These are phyloP conservation scores for Balakata baccata DNA, from an alignment of 345 rosid genomes.

Conservation along the genomic window DNA sequence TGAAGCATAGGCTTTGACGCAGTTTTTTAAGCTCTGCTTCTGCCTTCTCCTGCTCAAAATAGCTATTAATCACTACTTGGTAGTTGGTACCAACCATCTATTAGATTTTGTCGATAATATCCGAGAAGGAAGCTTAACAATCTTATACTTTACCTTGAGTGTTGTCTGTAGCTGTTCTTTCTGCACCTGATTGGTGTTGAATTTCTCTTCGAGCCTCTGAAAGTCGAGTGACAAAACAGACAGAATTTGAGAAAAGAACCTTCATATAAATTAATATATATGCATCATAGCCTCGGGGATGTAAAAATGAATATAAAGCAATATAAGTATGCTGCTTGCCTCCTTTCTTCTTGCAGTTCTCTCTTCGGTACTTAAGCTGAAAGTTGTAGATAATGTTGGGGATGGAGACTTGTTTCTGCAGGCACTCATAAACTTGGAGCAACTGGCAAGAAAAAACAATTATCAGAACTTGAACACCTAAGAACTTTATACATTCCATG, in stretches of 20 bases:
- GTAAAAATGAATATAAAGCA: neutral
- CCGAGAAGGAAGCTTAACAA: neutral
- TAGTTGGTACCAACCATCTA: neutral
- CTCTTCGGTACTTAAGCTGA: constrained; percentile 70
- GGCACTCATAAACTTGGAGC: constrained; percentile 48
- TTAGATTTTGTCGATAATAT: neutral
- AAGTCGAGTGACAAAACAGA: constrained; percentile 9
- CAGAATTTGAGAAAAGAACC: neutral
- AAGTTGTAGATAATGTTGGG: constrained; percentile 62
- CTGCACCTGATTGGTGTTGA: constrained; percentile 49
- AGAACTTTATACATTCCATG: constrained; percentile 1
- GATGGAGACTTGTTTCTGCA: constrained; percentile 60
- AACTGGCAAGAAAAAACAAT: constrained; percentile 39
- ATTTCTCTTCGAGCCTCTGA: constrained; percentile 81
- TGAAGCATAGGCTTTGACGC: constrained; percentile 73
- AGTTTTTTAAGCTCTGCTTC: constrained; percentile 63
- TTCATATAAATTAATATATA: neutral
- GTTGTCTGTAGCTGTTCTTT: constrained; percentile 49
- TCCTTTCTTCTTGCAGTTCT: constrained; percentile 77
- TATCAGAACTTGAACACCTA: constrained; percentile 19
- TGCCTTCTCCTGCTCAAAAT: constrained; percentile 51
- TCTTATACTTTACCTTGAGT: constrained; percentile 35
- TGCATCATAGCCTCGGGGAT: neutral
- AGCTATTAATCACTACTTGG: neutral
- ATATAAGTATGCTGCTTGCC: constrained; percentile 38